Conservation (phyloP, 768 basidiomycete genomes). For the Psilocybe cubensis region DNA sequence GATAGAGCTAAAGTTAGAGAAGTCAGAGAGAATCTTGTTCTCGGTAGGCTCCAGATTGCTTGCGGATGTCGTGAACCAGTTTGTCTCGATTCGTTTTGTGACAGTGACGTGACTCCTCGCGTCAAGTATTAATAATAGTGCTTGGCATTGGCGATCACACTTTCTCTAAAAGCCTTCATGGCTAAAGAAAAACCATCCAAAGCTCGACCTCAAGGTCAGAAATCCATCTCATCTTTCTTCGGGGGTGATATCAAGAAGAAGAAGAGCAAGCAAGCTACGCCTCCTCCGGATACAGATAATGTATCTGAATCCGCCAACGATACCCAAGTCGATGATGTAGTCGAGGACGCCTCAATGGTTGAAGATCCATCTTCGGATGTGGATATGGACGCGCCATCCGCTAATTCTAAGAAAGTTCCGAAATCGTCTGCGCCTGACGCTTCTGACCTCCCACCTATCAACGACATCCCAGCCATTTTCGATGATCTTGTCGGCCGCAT, state of each 20-base stretch:
- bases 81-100: conserved; percentile 2
- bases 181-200: conserved; percentile 46
- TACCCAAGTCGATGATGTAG: conserved; percentile 23
- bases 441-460: conserved; percentile 77
- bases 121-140: background rate
- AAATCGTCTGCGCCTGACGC: conserved; percentile 55
- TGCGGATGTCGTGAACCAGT: background rate
- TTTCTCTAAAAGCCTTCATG: conserved; percentile 39
- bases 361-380: conserved; percentile 36
- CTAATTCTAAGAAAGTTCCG: conserved; percentile 31
- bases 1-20: background rate
- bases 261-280: background rate
- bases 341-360: conserved; percentile 27
- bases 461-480: conserved; percentile 73
- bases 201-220: conserved; percentile 48
- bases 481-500: conserved; percentile 70
- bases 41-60: background rate
- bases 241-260: conserved; percentile 35
- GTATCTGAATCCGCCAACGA: conserved; percentile 24
- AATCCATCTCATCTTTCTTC: conserved; percentile 60
- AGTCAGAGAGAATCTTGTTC: background rate
- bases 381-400: conserved; percentile 34
- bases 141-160: conserved; percentile 6
- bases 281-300: conserved; percentile 30
- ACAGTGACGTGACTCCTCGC: conserved; percentile 19